Base-by-base conservation (phyloP, 371 early-diverging fungal genomes). In the Mucor lusitanicus region DNA sequence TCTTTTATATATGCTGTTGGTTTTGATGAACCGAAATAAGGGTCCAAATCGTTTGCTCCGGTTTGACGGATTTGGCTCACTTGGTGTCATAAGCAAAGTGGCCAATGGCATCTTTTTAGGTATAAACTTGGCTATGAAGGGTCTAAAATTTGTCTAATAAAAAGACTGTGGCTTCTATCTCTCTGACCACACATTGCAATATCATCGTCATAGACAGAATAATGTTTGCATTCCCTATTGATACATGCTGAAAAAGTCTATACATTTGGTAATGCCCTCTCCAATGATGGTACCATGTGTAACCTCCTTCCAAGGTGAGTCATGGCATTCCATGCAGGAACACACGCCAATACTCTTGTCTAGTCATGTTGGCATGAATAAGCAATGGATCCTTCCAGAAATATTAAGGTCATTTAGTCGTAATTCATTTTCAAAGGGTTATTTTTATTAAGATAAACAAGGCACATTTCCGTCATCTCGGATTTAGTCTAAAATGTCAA, bases 401-500 rank as follows among this genome's bases (percentile, higher is more conserved):
- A 53, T 27, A 27, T 6, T 27, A 7, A n/a, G n/a, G n/a, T n/a
- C n/a, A n/a, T n/a, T n/a, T n/a, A n/a, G n/a, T n/a, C n/a, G n/a
- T n/a, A n/a, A n/a, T n/a, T n/a, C n/a, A n/a, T n/a, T n/a, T n/a
- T n/a, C n/a, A n/a, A n/a, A n/a, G n/a, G n/a, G n/a, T n/a, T n/a
- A n/a, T 3, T 3, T 21, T 46, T 53, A 13, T 53, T 53, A 50
- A 21, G 8, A 25, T 15, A 53, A 13, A 53, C 21, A 46, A 46
- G 21, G 15, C 9, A 27, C 15, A 27, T 53, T 53, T 53, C 53
- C 53, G 53, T 53, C 11, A 27, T 6, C 25, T 53, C 53, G 53
- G 53, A 53, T 53, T 53, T 53, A 53, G 53, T 53, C 53, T 64
- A 64, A 28, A 64, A 44, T 33, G 23, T 44, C 46, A 64, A 44